Percentiles rank a stretch among this genome's conserved stretches.
Conservation (phyloP, 352 stramenopile species). For the Phytopythium delawarense region DNA sequence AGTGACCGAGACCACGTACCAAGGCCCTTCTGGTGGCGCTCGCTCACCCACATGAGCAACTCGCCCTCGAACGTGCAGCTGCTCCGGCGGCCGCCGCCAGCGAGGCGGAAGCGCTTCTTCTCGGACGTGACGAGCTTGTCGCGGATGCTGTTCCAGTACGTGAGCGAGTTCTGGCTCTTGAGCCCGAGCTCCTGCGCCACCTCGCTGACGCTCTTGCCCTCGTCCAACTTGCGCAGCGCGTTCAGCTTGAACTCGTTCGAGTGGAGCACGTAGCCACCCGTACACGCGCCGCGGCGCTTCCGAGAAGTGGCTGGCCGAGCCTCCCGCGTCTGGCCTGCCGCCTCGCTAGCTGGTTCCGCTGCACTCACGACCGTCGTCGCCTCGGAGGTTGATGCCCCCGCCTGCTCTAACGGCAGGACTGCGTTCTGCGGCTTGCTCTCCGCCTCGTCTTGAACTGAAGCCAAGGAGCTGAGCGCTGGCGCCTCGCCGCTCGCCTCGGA, state of each 20-base stretch:
- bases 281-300: conserved; percentile 35
- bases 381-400: neutral
- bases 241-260: conserved; percentile 83
- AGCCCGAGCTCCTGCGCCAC: conserved; percentile 61
- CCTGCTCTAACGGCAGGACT: neutral
- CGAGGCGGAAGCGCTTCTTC: conserved; percentile 70
- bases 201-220: conserved; percentile 56
- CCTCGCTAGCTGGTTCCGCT: neutral
- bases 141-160: conserved; percentile 75
- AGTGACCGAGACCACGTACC: conserved; percentile 14
- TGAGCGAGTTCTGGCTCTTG: conserved; percentile 65
- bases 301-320: conserved; percentile 7
- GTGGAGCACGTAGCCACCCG: conserved; percentile 61
- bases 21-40: conserved; percentile 58
- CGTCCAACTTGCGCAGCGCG: conserved; percentile 58
- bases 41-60: conserved; percentile 65
- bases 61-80: conserved; percentile 75
- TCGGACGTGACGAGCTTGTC: conserved; percentile 68
- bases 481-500: neutral
- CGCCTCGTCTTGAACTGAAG: neutral
- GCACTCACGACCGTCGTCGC: neutral
- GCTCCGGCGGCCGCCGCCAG: conserved; percentile 56
- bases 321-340: neutral
- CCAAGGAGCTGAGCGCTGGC: neutral
- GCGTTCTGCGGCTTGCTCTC: neutral